Evolutionary conservation across 441 rosid genomes (phyloP), one percentile per base, ranked within the genome.

Genomic region (Populus trichocarpa): DNA sequence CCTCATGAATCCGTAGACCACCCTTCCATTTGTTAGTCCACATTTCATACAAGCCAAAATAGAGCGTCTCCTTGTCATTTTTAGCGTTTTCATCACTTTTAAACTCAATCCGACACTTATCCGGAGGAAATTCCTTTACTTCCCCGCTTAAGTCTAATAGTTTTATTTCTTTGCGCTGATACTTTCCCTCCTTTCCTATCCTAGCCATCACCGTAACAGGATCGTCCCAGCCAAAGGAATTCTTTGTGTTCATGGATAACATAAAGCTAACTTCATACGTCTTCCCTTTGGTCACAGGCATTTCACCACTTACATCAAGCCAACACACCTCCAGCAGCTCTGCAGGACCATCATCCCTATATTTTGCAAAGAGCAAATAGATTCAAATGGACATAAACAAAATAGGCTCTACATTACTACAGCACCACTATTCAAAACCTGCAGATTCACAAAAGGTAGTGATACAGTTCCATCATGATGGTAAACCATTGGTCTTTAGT

Each of bases 141-240:
- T 14, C 0, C 2, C 0, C 0, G 2, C 2, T 0, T 14, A 46
- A 46, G 0, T 46, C 0, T 46, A 6, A 14, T 14, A 46, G 20
- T 1, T 46, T 0, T 4, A 14, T 13, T 46, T 46, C 2, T 14
- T 12, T 5, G 57, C 57, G 2, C 57, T 46, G 0, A 46, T 46
- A 4, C 57, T 46, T 0, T 46, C 57, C 20, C 18, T 14, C 0
- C 57, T 46, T 1, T 5, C 57, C 57, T 14, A 4, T 14, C 20
- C 18, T 46, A 13, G 57, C 57, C 57, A 14, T 46, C 57, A 14
- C 16, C 4, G 2, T 12, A 0, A 46, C 57, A 46, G 2, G 20
- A 46, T 0, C 57, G 0, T 14, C 18, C 57, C 57, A 46, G 57
- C 57, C 7, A 46, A 4, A 14, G 57, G 57, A 46, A 3, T 46